A percentile compares a stretch with the other conserved stretches of the same genome.
Conservation (phyloP, 1,139 yeast species). For the Arxiozyma heterogenica region DNA sequence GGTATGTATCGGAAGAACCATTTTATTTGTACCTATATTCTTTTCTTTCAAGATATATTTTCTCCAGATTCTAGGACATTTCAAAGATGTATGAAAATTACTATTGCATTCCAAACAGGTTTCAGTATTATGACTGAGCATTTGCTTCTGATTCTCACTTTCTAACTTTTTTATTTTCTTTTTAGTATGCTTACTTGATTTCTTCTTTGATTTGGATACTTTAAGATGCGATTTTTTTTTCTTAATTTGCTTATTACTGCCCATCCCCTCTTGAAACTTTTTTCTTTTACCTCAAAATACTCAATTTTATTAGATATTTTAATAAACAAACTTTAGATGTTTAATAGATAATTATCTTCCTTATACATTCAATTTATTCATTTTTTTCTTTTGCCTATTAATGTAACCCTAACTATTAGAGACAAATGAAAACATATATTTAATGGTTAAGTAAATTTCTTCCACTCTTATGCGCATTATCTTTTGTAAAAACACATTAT, state of each 20-base stretch:
- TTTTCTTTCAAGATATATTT: slow-evolving; percentile 44
- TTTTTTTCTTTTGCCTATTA: no score
- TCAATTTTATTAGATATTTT: neutral
- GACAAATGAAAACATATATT: neutral
- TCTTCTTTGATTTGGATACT: neutral
- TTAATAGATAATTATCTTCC: no score
- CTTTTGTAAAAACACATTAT: no score
- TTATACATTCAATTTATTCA: neutral
- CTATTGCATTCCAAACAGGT: slow-evolving; percentile 44
- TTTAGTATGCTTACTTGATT: neutral
- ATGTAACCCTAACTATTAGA: no score
- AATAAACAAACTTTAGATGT: neutral
- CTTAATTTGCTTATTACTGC: neutral
- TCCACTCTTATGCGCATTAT: neutral
- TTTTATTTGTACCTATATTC: slow-evolving; percentile 18
- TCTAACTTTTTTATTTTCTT: neutral
- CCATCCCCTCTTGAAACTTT: neutral
- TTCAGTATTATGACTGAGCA: neutral
- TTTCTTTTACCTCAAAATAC: neutral
- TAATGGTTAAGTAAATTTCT: neutral
- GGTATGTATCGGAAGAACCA: slow-evolving; percentile 31
- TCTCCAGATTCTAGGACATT: slow-evolving; percentile 83
- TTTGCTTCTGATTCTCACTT: neutral
- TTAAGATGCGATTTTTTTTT: slow-evolving; percentile 1
- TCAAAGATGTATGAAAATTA: slow-evolving; percentile 54